phyloP scores from a whole-genome alignment of 2,329 filamentous ascomycete genomes.

The Stagonosporopsis rhizophila region DNA sequence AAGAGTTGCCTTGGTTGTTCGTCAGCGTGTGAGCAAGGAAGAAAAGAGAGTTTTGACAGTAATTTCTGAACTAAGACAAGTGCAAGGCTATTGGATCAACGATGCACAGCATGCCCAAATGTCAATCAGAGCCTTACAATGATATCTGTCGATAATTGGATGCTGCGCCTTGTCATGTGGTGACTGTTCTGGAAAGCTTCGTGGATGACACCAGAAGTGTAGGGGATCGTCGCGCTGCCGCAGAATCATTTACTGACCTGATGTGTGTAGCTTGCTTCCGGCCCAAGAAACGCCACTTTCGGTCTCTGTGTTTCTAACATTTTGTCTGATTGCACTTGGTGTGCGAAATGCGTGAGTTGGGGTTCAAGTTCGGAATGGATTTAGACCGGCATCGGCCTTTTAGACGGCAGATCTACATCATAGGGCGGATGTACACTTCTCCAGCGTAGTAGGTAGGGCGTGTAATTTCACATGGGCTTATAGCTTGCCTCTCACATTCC shows the following conservation, averaged over 20 bases:
- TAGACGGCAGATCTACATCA: neutral
- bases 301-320: conserved; percentile 28
- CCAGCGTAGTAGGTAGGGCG: conserved; percentile 8
- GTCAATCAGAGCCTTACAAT: neutral
- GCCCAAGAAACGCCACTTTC: conserved; percentile 66
- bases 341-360: neutral
- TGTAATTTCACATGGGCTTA: neutral
- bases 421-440: conserved; percentile 1
- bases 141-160: neutral
- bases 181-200: conserved; percentile 6
- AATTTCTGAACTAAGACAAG: too few species aligned
- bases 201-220: neutral
- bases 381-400: conserved; percentile 22
- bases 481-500: neutral
- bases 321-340: conserved; percentile 1
- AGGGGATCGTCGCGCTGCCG: neutral
- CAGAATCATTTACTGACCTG: conserved; percentile 58
- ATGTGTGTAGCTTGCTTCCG: conserved; percentile 72
- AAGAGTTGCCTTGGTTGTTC: conserved; percentile 59
- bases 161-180: neutral
- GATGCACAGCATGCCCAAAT: neutral
- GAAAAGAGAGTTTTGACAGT: neutral
- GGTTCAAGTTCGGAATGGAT: conserved; percentile 9
- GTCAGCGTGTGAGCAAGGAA: neutral
- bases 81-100: too few species aligned